Percentiles rank a stretch among this genome's conserved stretches.
Conservation (phyloP, 176 grass and related monocot genomes). For the Bonia amplexicaulis region DNA sequence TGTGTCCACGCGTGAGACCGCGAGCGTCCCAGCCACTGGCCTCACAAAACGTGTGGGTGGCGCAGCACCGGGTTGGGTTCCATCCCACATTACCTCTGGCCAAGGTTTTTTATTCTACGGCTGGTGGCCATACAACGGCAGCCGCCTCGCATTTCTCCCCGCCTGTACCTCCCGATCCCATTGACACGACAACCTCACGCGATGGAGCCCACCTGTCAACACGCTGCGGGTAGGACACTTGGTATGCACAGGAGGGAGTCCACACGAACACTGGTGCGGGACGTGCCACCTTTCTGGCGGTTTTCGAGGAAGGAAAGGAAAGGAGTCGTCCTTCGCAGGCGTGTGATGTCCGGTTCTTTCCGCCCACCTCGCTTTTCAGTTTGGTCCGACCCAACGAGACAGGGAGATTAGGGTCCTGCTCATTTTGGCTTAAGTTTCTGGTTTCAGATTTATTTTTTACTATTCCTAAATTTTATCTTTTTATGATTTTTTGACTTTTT, state of each 20-base stretch:
- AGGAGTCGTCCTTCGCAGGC: neutral
- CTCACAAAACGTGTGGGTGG: neutral
- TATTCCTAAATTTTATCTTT: no score
- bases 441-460: no score
- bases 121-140: constrained; percentile 21
- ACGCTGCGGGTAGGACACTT: fast-evolving
- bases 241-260: neutral
- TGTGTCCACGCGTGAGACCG: no score
- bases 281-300: neutral
- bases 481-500: no score
- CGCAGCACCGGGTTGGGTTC: neutral
- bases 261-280: neutral
- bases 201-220: neutral
- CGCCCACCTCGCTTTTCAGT: neutral
- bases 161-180: fast-evolving
- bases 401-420: no score
- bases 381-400: no score
- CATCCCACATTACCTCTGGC: neutral
- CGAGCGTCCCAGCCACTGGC: neutral
- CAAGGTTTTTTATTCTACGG: neutral
- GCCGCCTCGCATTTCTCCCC: fast-evolving
- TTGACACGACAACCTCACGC: fast-evolving
- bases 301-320: neutral
- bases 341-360: neutral
- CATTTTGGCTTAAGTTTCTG: no score